Conservation (phyloP, 805 yeast genomes). For the Ogataea nitratoaversa region DNA sequence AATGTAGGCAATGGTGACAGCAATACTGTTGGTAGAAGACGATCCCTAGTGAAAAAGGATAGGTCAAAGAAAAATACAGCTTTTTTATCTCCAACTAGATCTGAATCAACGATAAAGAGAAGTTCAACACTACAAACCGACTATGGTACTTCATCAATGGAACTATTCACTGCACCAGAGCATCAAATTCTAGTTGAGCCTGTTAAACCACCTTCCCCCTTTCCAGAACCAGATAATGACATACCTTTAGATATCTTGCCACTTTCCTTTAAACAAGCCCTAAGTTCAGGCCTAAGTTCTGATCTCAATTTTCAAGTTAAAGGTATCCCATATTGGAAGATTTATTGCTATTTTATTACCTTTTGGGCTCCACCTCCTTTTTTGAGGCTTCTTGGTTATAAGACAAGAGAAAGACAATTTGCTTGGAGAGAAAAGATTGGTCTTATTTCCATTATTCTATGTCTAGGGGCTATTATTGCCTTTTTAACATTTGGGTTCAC, state of each 20-base stretch:
- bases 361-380: conserved; percentile 89
- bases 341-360: conserved; percentile 75
- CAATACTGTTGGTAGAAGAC: neutral
- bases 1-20: neutral
- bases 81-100: neutral
- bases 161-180: neutral
- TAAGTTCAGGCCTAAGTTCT: neutral
- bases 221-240: too few species aligned
- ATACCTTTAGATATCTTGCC: neutral
- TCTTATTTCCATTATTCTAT: conserved; percentile 66
- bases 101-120: neutral
- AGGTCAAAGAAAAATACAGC: neutral
- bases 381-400: conserved; percentile 69
- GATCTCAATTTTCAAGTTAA: neutral
- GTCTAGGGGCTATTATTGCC: conserved; percentile 75
- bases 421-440: conserved; percentile 98
- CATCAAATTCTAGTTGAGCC: neutral
- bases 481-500: conserved; percentile 90
- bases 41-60: neutral
- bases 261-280: neutral
- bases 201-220: too few species aligned
- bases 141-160: neutral
- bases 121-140: neutral
- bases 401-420: conserved; percentile 73
- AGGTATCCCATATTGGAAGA: conserved; percentile 53